These are phyloP conservation scores for Arthonia radiata DNA, from an alignment of 495 filamentous ascomycete genomes.

Conservation along the genomic window DNA sequence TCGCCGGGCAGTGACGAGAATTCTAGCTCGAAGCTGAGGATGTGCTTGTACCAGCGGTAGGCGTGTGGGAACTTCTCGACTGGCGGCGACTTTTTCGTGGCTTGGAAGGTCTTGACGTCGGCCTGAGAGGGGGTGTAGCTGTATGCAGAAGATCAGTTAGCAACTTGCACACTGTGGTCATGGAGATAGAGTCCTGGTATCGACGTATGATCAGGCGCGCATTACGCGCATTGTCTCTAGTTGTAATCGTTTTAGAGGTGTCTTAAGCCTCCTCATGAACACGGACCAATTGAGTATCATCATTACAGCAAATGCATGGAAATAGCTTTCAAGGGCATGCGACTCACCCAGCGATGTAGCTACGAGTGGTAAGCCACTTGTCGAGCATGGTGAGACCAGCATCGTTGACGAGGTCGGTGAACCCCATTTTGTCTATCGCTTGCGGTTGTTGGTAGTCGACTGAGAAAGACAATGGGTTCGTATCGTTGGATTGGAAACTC, in stretches of 20 bases:
- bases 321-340: slow-evolving; percentile 5
- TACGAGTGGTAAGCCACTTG: slow-evolving; percentile 69
- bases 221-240: slow-evolving; percentile 44
- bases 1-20: slow-evolving; percentile 83
- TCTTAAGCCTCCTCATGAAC: slow-evolving; percentile 98
- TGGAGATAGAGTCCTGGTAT: background rate
- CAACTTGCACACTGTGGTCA: slow-evolving; percentile 4
- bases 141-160: slow-evolving; percentile 13
- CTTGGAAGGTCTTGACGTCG: slow-evolving; percentile 86
- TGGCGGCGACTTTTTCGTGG: slow-evolving; percentile 47
- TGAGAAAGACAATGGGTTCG: too few species aligned
- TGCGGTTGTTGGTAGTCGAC: too few species aligned
- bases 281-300: slow-evolving; percentile 95
- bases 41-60: slow-evolving; percentile 97
- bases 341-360: slow-evolving; percentile 79
- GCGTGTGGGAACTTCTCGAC: slow-evolving; percentile 76
- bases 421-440: slow-evolving; percentile 73
- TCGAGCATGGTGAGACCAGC: slow-evolving; percentile 72
- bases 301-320: slow-evolving; percentile 20
- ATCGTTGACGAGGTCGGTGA: slow-evolving; percentile 75
- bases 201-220: slow-evolving; percentile 46
- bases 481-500: too few species aligned
- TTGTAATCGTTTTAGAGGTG: slow-evolving; percentile 72
- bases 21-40: slow-evolving; percentile 67
- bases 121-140: slow-evolving; percentile 80